These are phyloP conservation scores for Trebouxia sp. DNA, from an alignment of 139 green algal genomes.

Conservation along the genomic window DNA sequence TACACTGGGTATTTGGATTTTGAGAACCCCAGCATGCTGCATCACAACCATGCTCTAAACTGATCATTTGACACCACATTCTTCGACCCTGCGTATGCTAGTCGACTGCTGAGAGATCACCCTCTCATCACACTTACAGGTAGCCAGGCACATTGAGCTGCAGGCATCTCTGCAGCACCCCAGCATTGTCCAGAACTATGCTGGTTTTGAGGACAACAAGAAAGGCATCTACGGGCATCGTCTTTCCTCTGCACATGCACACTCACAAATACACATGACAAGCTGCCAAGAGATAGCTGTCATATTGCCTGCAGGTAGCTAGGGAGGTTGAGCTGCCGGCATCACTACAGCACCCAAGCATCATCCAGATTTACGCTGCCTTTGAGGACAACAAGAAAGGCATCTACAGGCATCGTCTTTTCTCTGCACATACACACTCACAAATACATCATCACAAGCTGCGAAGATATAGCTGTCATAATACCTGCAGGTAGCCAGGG, in stretches of 20 bases:
- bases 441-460: background rate
- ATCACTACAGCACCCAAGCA: background rate
- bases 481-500: slow-evolving; percentile 35
- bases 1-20: background rate
- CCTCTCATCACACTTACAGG: background rate
- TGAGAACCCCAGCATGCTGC: background rate
- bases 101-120: background rate
- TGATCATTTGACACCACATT: background rate
- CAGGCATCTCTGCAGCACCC: background rate
- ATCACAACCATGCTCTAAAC: background rate
- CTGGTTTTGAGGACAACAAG: background rate
- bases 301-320: background rate
- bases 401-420: background rate
- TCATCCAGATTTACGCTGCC: background rate
- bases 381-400: background rate
- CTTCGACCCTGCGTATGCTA: background rate
- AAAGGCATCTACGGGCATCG: background rate
- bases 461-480: too few relatives aligned
- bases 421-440: background rate
- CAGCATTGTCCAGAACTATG: background rate
- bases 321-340: background rate
- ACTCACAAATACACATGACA: background rate
- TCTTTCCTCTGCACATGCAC: background rate
- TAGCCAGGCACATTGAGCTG: background rate
- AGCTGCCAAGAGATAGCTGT: too few relatives aligned